Evolutionary conservation across 2,329 filamentous ascomycete species (phyloP).

Genomic region (Torrubiella hemipterigena): DNA sequence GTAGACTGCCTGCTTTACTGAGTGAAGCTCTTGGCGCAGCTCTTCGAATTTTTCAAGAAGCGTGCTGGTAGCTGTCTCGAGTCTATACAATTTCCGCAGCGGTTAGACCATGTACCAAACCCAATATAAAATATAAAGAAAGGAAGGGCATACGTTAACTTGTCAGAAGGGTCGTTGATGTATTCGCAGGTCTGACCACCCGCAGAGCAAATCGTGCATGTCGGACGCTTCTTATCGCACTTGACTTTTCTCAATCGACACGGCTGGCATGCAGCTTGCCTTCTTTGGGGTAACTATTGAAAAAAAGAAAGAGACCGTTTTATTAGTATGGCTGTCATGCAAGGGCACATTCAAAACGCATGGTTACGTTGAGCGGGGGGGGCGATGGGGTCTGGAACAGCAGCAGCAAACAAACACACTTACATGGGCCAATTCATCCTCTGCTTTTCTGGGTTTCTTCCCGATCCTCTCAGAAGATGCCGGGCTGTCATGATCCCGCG

Average conservation of each 20-base stretch:
- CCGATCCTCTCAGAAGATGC: no score
- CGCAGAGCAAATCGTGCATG: conserved; percentile 7
- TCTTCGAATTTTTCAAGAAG: background rate
- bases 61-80: background rate
- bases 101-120: no score
- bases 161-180: conserved; percentile 8
- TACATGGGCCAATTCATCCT: no score
- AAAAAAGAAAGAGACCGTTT: background rate
- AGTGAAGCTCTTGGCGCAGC: background rate
- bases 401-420: no score
- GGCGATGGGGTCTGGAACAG: no score
- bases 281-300: conserved; percentile 5
- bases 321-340: background rate
- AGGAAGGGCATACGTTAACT: conserved; percentile 10
- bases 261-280: conserved; percentile 10
- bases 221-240: conserved; percentile 10
- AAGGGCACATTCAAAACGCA: no score
- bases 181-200: conserved; percentile 10
- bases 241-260: conserved; percentile 10
- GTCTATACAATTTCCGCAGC: no score
- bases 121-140: no score
- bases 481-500: no score
- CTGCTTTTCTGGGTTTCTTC: no score
- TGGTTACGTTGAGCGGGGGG: no score
- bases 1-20: background rate